A percentile compares a stretch with the other conserved stretches of the same genome.
Evolutionary conservation across 768 basidiomycete genomes (phyloP).

Genomic region (Lactarius evosmus): DNA sequence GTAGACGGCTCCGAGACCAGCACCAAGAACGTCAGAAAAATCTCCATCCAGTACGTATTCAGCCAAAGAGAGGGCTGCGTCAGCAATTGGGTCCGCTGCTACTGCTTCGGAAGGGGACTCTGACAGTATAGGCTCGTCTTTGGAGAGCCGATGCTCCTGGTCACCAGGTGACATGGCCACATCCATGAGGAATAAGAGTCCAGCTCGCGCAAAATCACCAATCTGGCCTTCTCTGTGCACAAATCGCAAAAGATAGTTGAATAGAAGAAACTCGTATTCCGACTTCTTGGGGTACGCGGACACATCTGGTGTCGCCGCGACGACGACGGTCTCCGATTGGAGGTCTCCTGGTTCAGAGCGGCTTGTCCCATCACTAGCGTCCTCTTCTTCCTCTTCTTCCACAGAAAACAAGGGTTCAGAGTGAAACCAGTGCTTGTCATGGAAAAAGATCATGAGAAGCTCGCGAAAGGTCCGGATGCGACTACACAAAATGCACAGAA

Average conservation of each 20-base stretch:
- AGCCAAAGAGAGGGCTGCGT: constrained; percentile 82
- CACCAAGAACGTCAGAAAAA: constrained; percentile 95
- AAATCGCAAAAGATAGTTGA: constrained; percentile 93
- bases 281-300: constrained; percentile 54
- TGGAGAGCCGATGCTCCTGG: constrained; percentile 41
- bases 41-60: constrained; percentile 97
- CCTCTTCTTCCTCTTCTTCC: constrained; percentile 58
- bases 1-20: constrained; percentile 90
- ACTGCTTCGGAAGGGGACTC: constrained; percentile 28
- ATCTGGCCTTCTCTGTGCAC: constrained; percentile 92
- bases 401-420: constrained; percentile 72
- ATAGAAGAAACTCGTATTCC: constrained; percentile 93
- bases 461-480: constrained; percentile 87
- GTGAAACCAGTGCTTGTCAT: constrained; percentile 86
- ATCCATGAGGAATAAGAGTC: constrained; percentile 91
- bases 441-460: constrained; percentile 95
- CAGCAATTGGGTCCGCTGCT: constrained; percentile 64
- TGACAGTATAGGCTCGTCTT: constrained; percentile 36
- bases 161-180: constrained; percentile 87
- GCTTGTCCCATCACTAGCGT: constrained; percentile 35
- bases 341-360: constrained; percentile 24
- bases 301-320: constrained; percentile 27
- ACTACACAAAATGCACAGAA: constrained; percentile 89
- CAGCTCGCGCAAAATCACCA: constrained; percentile 90
- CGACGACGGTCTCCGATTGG: not conserved